Base-by-base conservation (phyloP, 2,329 filamentous ascomycete genomes). In the Botrytis porri region DNA sequence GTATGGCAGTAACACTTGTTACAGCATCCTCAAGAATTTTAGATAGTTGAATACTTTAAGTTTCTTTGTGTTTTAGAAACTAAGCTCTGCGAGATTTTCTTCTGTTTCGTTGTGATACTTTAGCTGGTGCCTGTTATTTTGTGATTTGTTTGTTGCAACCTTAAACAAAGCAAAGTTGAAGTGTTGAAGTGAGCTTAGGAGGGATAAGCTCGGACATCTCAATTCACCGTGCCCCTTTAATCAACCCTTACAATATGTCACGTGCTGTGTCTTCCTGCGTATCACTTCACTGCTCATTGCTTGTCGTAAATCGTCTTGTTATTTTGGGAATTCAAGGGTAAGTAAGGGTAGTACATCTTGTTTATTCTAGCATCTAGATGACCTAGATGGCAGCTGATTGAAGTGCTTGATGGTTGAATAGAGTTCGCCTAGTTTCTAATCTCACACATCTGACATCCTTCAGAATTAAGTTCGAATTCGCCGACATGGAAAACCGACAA, bases 11-110 rank as follows among this genome's bases (percentile, higher is more conserved):
- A 65, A 51, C 22, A 65, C 63, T 48, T 37, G 63, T 51, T 65
- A 51, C 29, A 12, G 2, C 45, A 35, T 35, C 7, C 43, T 65
- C 32, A 10, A 18, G 16, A 25, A 25, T 9, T 7, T 32, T 14
- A 7, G 4, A 18, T n/a, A 1, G 0, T 16, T 35, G 12, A 1
- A 14, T 37, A 35, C 4, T 51, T 22, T n/a, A 35, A 1, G 20
- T 18, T 48, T 14, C 43, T 45, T 8, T 14, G 8, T 37, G 22
- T 0, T 10, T 37, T 8, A 37, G 1, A 48, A 9, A 32, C 3
- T 18, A 7, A 22, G 18, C 22, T n/a, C 2, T 25, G 22, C 29
- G 29, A 65, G 62, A 29, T 4, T 1, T 48, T 25, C 29, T 32
- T 35, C 10, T 32, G 25, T 48, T 4, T 25, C 3, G 1, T 2